Conservation (phyloP, 208 protist species). For the Leishmania gerbilli region DNA sequence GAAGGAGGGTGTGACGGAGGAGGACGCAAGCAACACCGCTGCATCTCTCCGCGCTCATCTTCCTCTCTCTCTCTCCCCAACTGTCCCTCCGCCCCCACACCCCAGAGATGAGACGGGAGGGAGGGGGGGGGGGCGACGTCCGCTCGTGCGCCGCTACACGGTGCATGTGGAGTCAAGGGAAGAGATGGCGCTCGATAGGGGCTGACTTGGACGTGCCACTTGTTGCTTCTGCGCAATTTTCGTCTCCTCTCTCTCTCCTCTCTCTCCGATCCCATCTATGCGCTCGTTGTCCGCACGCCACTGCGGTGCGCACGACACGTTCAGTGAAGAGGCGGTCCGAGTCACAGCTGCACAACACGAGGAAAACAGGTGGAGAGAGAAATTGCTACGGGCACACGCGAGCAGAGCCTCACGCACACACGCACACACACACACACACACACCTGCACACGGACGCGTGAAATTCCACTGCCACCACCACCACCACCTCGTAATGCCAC, state of each 20-base stretch:
- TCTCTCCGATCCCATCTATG: not conserved
- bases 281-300: not conserved
- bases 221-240: not conserved
- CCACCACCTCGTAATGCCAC: conserved; percentile 16
- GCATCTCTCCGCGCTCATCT: not conserved
- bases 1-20: not conserved
- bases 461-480: not conserved
- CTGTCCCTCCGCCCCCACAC: not conserved
- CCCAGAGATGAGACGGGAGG: not conserved
- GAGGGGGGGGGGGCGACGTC: not conserved
- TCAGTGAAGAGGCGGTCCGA: not conserved
- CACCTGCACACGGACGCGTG: not conserved
- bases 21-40: not conserved
- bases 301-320: not conserved
- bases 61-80: not conserved
- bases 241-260: not conserved
- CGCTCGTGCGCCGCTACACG: not conserved
- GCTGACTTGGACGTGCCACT: not conserved
- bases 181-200: not conserved
- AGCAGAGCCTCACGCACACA: not conserved
- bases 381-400: not conserved
- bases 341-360: not conserved
- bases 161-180: not conserved
- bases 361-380: too few species aligned
- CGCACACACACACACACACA: not conserved